Conservation (phyloP, 2,329 filamentous ascomycete species). For the Diaporthe amygdali region DNA sequence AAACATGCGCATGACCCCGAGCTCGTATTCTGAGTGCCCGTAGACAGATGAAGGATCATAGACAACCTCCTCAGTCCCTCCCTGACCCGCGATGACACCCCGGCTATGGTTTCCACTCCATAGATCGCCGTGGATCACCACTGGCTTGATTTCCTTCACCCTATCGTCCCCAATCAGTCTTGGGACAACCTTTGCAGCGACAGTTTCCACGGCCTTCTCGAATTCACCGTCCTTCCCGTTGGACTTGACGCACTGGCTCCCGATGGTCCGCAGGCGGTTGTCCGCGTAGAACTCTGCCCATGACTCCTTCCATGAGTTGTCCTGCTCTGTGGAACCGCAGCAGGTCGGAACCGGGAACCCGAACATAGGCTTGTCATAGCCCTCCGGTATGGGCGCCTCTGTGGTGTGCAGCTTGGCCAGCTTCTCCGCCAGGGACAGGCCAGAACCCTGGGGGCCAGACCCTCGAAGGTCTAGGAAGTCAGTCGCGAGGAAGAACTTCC, state of each 20-base stretch:
- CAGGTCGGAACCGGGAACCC: constrained; percentile 87
- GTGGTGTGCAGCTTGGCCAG: constrained; percentile 80
- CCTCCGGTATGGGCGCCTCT: constrained; percentile 69
- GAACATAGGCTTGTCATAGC: constrained; percentile 67
- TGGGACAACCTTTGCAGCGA: constrained; percentile 71
- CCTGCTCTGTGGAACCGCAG: constrained; percentile 83
- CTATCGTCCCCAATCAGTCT: constrained; percentile 73
- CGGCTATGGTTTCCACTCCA: constrained; percentile 85
- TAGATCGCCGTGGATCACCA: constrained; percentile 89
- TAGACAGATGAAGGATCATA: constrained; percentile 85
- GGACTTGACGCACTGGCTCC: constrained; percentile 58
- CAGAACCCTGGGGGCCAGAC: constrained; percentile 47
- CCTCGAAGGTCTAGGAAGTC: constrained; percentile 76
- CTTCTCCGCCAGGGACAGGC: constrained; percentile 72
- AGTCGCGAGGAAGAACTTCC: constrained; percentile 67
- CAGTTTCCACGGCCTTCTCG: constrained; percentile 65
- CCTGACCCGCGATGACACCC: constrained; percentile 62
- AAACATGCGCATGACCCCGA: constrained; percentile 97
- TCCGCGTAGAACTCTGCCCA: constrained; percentile 91
- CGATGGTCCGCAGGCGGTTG: constrained; percentile 71
- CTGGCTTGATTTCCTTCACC: constrained; percentile 71
- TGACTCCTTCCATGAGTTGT: constrained; percentile 73
- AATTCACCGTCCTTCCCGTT: constrained; percentile 72
- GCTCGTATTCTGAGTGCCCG: constrained; percentile 86
- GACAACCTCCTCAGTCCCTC: constrained; percentile 72